A percentile compares a stretch with the other conserved stretches of the same genome.
phyloP scores from a whole-genome alignment of 2,329 filamentous ascomycete species.

The Tympanopsis confertula region DNA sequence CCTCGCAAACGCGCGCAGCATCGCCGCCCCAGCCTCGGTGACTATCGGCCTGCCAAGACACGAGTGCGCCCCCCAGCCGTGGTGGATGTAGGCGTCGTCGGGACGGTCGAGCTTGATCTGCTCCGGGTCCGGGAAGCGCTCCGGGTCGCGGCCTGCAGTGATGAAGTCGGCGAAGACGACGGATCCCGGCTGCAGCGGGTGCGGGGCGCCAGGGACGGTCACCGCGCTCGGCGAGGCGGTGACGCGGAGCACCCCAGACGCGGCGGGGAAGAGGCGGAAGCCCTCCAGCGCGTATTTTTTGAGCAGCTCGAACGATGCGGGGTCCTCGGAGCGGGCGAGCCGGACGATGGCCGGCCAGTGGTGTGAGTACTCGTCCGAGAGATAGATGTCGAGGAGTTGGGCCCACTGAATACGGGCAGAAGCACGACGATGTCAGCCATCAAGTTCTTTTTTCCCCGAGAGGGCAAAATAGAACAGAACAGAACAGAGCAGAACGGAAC shows the following conservation, averaged over 20 bases:
- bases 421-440: not conserved
- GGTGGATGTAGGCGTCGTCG: slow-evolving; percentile 36
- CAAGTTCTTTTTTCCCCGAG: too few species aligned
- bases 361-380: slow-evolving; percentile 27
- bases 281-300: slow-evolving; percentile 35
- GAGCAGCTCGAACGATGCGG: slow-evolving; percentile 30
- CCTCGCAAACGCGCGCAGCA: too few species aligned
- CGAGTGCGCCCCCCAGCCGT: slow-evolving; percentile 37
- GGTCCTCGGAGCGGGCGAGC: slow-evolving; percentile 27
- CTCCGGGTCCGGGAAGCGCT: slow-evolving; percentile 34
- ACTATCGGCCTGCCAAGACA: slow-evolving; percentile 36
- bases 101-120: slow-evolving; percentile 37
- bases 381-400: slow-evolving; percentile 38
- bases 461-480: too few species aligned
- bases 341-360: slow-evolving; percentile 34
- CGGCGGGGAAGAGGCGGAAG: slow-evolving; percentile 12
- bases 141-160: slow-evolving; percentile 31
- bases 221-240: too few species aligned
- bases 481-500: too few species aligned
- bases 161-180: slow-evolving; percentile 38
- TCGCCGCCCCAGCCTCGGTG: slow-evolving; percentile 8
- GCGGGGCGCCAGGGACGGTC: too few species aligned
- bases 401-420: slow-evolving; percentile 22
- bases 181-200: slow-evolving; percentile 26
- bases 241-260: too few species aligned